A percentile compares a stretch with the other conserved stretches of the same genome.
Conservation (phyloP, 352 stramenopile species). For the Phytophthora agathidicida region DNA sequence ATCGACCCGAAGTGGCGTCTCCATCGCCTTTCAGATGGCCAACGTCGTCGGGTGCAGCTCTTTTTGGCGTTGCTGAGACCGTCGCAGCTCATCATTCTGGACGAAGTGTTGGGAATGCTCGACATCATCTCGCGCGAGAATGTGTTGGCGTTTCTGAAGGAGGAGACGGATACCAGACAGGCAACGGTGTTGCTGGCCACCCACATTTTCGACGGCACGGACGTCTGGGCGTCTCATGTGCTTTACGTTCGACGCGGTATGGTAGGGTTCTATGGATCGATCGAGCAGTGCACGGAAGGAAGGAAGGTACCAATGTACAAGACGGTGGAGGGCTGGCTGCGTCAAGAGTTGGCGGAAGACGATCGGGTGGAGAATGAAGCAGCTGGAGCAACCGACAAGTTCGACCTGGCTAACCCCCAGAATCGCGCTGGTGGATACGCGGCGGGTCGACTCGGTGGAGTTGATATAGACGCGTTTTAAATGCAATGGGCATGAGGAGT, state of each 20-base stretch:
- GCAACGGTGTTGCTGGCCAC: slow-evolving; percentile 84
- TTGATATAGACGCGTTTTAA: slow-evolving; percentile 50
- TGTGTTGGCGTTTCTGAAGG: slow-evolving; percentile 93
- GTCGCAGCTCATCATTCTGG: slow-evolving; percentile 97
- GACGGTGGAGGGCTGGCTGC: slow-evolving; percentile 93
- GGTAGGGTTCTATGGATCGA: slow-evolving; percentile 63
- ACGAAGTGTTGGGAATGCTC: slow-evolving; percentile 98
- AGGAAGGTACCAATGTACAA: slow-evolving; percentile 89
- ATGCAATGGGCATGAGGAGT: no score
- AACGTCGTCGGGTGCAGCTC: slow-evolving; percentile 94
- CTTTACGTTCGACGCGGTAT: slow-evolving; percentile 88
- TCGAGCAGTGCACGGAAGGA: slow-evolving; percentile 80
- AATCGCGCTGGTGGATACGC: slow-evolving; percentile 82
- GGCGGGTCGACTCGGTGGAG: slow-evolving; percentile 62
- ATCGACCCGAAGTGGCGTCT: slow-evolving; percentile 94
- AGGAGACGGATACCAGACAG: slow-evolving; percentile 63
- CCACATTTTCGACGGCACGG: slow-evolving; percentile 98
- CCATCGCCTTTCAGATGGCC: slow-evolving; percentile 82
- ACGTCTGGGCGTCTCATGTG: slow-evolving; percentile 95
- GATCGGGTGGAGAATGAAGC: slow-evolving; percentile 75
- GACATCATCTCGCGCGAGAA: slow-evolving; percentile 96
- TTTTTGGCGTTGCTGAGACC: slow-evolving; percentile 96
- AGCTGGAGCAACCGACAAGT: slow-evolving; percentile 35
- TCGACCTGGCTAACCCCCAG: slow-evolving; percentile 67
- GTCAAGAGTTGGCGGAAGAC: slow-evolving; percentile 89